Base-by-base conservation (phyloP, 257 asterid species). In the Solanum arcanum region DNA sequence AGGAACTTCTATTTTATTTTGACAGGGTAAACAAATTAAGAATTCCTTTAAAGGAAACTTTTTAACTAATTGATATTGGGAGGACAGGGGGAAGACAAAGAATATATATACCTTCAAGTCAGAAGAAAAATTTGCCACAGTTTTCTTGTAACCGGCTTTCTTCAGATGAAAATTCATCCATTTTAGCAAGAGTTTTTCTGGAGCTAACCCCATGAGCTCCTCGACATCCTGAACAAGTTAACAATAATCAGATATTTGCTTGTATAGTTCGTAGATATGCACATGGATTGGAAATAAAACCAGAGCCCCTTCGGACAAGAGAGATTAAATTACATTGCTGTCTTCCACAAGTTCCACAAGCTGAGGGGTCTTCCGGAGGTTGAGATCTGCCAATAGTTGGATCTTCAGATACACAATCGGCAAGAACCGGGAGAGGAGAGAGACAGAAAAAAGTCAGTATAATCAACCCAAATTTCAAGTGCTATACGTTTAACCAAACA, bases 121-220 rank as follows among this genome's bases (percentile, higher is more conserved):
- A 31, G 99, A 94, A 80, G 98, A 91, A 92, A 97, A 97, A 91
- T 97, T 97, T 83, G 98, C 23, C 72, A 97, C 98, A 64, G 92
- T 90, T 88, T 94, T 97, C 83, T 94, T 86, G 92, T 95, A 97
- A 86, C 99, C 99, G 7, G 93, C 98, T 94, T 94, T 95, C 89
- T 94, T 94, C 37, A 96, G 98, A 92, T 95, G 99, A 91, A 96
- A 96, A 91, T 96, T 96, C 99, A 94, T 96, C 99, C 99, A 97
- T 88, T 93, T 97, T 86, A 95, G 90, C 69, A 97, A 94, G 84
- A 97, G 88, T 88, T 97, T 97, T 91, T 97, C 99, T n/a, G 99
- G 98, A 74, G 98, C 98, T 90, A 97, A 96, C 78, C 98, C 98
- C 94, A 97, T 89, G 66, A 97, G 98, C 93, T 97, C 98, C 93